Evolutionary conservation across 2,329 filamentous ascomycete genomes (phyloP), one percentile per base, ranked within the genome.

Genomic region (Fusarium burgessii): DNA sequence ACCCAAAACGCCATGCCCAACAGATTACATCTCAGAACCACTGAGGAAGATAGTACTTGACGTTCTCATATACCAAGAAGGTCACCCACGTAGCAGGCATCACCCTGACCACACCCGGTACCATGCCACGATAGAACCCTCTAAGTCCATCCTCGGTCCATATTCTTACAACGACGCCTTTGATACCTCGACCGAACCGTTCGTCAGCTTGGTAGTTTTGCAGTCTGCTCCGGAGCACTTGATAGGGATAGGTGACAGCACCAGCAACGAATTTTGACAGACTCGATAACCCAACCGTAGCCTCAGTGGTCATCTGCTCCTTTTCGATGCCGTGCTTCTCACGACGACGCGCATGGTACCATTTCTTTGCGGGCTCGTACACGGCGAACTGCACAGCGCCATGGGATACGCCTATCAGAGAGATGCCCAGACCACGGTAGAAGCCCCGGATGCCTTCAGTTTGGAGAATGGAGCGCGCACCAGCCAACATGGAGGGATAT

Each of bases 21-120:
- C 15, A 33, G 27, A 54, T 27, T 29, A 13, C 33, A 40, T n/a
- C 58, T 58, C 59, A 73, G 23, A 77, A 20, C 85, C 82, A 84
- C 47, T 76, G 76, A 27, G 88, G 84, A 38, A 97, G 79, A 78
- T 93, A 91, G 72, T 88, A 90, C 82, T 92, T 94, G 65, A 92
- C 91, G 80, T 98, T 98, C 84, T 99, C 96, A 82, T 98, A 98
- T 27, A 98, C 95, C 75, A 99, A 82, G 79, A 99, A 98, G 3
- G 95, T 98, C 58, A 98, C 93, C 89, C 96, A 97, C 6, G 96
- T 98, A 35, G 94, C 95, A 6, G 96, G 96, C 80, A 99, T 85
- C 32, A 98, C 96, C 67, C 96, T 89, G 56, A 97, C 85, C n/a
- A 97, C 87, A 72, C 95, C 97, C 2, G 95, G 95, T 42, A 93